Evolutionary conservation across 192 early-diverging fungal species (phyloP), one percentile per base, ranked within the genome.

Genomic region (Mortierella hygrophila): DNA sequence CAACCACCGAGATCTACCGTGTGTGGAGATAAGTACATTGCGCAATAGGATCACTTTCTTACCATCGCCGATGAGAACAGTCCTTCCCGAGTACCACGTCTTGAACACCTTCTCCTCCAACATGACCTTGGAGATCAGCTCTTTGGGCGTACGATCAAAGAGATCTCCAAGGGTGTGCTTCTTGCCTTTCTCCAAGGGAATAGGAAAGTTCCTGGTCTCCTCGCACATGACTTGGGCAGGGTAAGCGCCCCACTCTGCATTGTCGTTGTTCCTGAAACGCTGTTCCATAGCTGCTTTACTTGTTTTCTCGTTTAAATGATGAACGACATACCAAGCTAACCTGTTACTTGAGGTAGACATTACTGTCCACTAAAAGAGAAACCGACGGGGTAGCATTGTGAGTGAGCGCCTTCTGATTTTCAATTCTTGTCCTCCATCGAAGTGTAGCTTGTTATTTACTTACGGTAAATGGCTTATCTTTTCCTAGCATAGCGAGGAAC

Each of bases 71-170:
- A 78, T 15, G 8, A 78, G 42, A 21, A 78, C 76, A 1, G 46
- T 40, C 4, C 76, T 11, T 1, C 65, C 68, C 3, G 23, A 32
- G 52, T 70, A 40, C 76, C 76, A 78, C 5, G 76, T 78, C 32
- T 47, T 68, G n/a, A 78, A 78, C 42, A 78, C 32, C 35, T 78
- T 78, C 13, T 70, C 76, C 49, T 78, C 76, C 68, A 78, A 32
- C 57, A 68, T 68, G 1, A 76, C 75, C 38, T 76, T 63, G 0
- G 38, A 42, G 11, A 76, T 68, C 1, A 76, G 29, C 0, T 76
- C 75, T 42, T 35, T 60, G 6, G 20, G 60, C 52, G 20, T 72
- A 70, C 7, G 54, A 11, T 79, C 70, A 7, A 54, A 65, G 1
- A 77, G 68, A 6, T 77, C 68, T 52, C 77, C 6, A 79, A 7